Evolutionary conservation across 805 yeast genomes (phyloP), one percentile per base, ranked within the genome.

Genomic region (Wickerhamomyces tratensis): DNA sequence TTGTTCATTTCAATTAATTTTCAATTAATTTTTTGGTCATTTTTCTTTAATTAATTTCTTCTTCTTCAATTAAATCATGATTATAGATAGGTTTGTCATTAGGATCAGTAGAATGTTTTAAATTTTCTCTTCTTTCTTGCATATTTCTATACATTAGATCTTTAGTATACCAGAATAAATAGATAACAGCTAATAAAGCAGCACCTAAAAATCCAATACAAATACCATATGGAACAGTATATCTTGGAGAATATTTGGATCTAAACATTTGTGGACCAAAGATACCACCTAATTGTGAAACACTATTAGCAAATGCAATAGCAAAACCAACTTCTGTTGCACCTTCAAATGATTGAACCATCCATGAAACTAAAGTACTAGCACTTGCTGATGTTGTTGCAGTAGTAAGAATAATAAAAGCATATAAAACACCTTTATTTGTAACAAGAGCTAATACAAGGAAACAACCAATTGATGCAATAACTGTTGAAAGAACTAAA

Each of bases 181-280:
- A 31, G 6, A 11, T 10, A 14, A 10, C 35, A 2, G 8, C 4
- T 12, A 36, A 3, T n/a, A 13, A 13, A 26, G 35, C 36, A 6
- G n/a, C 13, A 13, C 41, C 46, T 26, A 47, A 39, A 30, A 48
- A 48, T 5, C 37, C 40, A 12, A 47, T 9, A 40, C 47, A 47
- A 5, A 45, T 40, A 6, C 33, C 43, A 33, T 39, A 47, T 11
- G 49, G 43, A 3, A 41, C 35, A 5, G 40, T 42, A 26, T 46
- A 48, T 14, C 46, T 39, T 39, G 48, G 48, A 3, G 42, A 39
- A 27, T 37, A 46, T 12, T 38, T 20, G 1, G 44, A 6, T 30
- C 47, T 41, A 33, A 37, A 48, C 13, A 48, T 41, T 26, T 48
- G 51, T 13, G 51, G 49, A n/a, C 51, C 46, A 29, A 46, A 39